These are phyloP conservation scores for Ogataea paradorogensis DNA, from an alignment of 805 yeast genomes.

Conservation along the genomic window DNA sequence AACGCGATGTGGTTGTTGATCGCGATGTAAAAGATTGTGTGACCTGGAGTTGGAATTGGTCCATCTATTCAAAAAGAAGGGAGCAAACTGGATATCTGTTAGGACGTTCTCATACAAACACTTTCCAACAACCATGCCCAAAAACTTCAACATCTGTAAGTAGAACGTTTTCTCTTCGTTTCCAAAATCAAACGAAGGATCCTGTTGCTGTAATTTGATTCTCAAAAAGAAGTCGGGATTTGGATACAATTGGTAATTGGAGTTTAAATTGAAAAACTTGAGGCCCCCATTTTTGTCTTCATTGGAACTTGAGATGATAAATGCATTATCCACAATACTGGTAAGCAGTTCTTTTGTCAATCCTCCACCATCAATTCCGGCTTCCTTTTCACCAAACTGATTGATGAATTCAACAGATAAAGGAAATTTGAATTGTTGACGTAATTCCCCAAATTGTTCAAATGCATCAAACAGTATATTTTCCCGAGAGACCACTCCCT, in stretches of 20 bases:
- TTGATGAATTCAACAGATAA: conserved; percentile 67
- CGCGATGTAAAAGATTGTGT: conserved; percentile 14
- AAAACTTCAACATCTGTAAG: conserved; percentile 45
- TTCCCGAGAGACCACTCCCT: conserved; percentile 66
- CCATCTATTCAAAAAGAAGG: conserved; percentile 78
- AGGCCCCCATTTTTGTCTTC: conserved; percentile 23
- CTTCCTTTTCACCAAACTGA: conserved; percentile 68
- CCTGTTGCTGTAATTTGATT: conserved; percentile 24
- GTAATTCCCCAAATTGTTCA: conserved; percentile 46
- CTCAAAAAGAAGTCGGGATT: conserved; percentile 45
- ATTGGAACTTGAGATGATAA: conserved; percentile 39
- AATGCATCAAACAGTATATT: conserved; percentile 74
- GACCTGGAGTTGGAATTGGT: conserved; percentile 23
- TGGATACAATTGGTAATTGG: conserved; percentile 69
- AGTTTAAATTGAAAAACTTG: conserved; percentile 41
- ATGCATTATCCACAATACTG: conserved; percentile 65
- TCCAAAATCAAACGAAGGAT: conserved; percentile 26
- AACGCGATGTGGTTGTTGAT: conserved; percentile 40
- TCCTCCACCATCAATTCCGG: conserved; percentile 97
- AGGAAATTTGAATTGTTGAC: conserved; percentile 54
- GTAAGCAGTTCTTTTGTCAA: conserved; percentile 87
- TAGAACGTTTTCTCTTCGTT: conserved; percentile 23
- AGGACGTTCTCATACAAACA: conserved; percentile 81
- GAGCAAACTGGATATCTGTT: conserved; percentile 81
- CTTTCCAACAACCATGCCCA: conserved; percentile 85